A percentile compares a stretch with the other conserved stretches of the same genome.
Conservation (phyloP, 2,329 filamentous ascomycete species). For the Boeremia exigua region DNA sequence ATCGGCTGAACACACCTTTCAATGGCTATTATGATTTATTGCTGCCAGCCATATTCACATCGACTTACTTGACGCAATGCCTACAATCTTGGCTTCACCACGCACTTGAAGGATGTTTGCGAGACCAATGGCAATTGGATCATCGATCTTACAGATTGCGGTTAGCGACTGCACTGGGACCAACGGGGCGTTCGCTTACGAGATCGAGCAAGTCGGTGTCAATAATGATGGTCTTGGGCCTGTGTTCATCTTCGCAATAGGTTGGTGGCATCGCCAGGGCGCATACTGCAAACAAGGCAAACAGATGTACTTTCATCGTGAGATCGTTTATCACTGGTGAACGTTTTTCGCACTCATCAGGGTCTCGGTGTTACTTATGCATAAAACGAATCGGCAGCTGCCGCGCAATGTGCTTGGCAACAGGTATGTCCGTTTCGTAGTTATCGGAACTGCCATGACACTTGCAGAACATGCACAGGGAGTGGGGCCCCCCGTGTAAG, state of each 20-base stretch:
- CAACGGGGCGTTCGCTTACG: neutral
- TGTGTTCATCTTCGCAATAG: neutral
- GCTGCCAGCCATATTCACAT: neutral
- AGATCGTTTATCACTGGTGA: neutral
- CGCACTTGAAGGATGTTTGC: constrained; percentile 1
- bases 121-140: constrained; percentile 3
- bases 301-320: neutral
- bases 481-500: neutral
- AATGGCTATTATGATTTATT: neutral
- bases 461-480: neutral
- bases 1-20: constrained; percentile 2
- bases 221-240: constrained; percentile 1
- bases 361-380: neutral
- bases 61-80: neutral
- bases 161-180: neutral
- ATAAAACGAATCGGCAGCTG: neutral
- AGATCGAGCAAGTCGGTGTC: constrained; percentile 8
- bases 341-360: neutral
- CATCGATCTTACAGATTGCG: neutral
- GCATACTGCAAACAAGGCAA: neutral
- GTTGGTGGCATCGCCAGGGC: neutral
- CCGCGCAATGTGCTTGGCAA: neutral
- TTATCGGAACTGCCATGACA: too few species aligned
- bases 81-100: neutral
- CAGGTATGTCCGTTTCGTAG: too few species aligned